A percentile compares a stretch with the other conserved stretches of the same genome.
phyloP scores from a whole-genome alignment of 1,284 basidiomycete genomes.

The Sanghuangporus baumii region DNA sequence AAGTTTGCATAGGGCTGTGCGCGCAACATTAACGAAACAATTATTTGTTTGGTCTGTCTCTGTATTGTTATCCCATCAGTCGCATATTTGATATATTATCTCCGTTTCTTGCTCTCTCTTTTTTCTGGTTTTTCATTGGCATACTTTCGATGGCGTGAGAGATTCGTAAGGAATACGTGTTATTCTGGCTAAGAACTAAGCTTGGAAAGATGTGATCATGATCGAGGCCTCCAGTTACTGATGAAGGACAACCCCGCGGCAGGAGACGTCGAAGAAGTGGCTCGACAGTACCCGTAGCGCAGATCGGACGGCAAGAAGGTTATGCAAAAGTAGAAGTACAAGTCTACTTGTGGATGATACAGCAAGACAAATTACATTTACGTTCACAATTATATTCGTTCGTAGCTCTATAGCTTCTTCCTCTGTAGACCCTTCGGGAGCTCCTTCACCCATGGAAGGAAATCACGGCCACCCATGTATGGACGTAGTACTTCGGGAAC shows the following conservation, averaged over 20 bases:
- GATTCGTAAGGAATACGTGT: no score
- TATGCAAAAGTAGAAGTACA: not conserved
- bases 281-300: no score
- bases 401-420: constrained; percentile 41
- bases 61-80: constrained; percentile 17
- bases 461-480: constrained; percentile 95
- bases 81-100: constrained; percentile 12
- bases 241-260: no score
- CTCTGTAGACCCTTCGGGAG: constrained; percentile 75
- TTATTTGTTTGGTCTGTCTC: not conserved
- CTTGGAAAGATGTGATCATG: no score
- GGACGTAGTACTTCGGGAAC: constrained; percentile 88
- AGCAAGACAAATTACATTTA: not conserved
- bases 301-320: not conserved
- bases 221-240: no score
- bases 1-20: constrained; percentile 13
- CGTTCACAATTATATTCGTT: not conserved
- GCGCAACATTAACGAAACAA: constrained; percentile 1
- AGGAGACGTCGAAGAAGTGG: no score
- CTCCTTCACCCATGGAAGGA: constrained; percentile 84
- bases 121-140: not conserved
- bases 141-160: no score
- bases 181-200: no score
- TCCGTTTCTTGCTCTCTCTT: not conserved
- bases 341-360: not conserved